Evolutionary conservation across 208 protist genomes (phyloP), one percentile per base, ranked within the genome.

Genomic region (Acanthamoeba lenticulata): DNA sequence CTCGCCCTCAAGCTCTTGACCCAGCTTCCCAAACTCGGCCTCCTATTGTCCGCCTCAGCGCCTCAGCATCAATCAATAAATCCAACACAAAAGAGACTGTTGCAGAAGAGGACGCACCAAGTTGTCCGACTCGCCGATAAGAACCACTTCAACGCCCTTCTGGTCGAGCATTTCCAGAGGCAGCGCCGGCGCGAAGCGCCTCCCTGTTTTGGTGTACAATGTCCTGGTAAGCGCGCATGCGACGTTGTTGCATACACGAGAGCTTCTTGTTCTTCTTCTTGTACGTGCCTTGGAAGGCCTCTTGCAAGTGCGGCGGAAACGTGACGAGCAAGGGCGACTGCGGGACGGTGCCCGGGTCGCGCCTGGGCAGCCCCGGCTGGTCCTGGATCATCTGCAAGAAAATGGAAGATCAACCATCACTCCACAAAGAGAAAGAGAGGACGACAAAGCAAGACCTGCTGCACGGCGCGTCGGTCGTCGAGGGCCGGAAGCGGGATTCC

Each of bases 121-220:
- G 44, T 85, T 85, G 74, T 85, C 74, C 1, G 74, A 85, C n/a
- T 85, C 74, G 44, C 74, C 74, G 74, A 85, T 85, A 1, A 85
- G 42, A 19, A 85, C 74, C 1, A 85, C 74, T 42, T 85, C 74
- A 2, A 85, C 74, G 3, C 74, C 74, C 74, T 85, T 85, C n/a
- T 85, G 74, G 44, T 85, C 44, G 7, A 85, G 32, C 74, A 85
- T 85, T 17, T 85, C 74, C 4, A 85, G n/a, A 4, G 74, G 74
- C 0, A 85, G 74, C 15, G 74, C 74, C 5, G 74, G 74, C 11
- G 74, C 74, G 42, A 85, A 85, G 27, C 74, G 2, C 44, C 21
- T 85, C 4, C 74, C 72, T 81, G 72, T 6, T 6, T 3, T 1
- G 2, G 38, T 17, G 72, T 27, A 79, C 5, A 9, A 29, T 6